Conservation (phyloP, 352 stramenopile genomes). For the Lagenidium sp. region DNA sequence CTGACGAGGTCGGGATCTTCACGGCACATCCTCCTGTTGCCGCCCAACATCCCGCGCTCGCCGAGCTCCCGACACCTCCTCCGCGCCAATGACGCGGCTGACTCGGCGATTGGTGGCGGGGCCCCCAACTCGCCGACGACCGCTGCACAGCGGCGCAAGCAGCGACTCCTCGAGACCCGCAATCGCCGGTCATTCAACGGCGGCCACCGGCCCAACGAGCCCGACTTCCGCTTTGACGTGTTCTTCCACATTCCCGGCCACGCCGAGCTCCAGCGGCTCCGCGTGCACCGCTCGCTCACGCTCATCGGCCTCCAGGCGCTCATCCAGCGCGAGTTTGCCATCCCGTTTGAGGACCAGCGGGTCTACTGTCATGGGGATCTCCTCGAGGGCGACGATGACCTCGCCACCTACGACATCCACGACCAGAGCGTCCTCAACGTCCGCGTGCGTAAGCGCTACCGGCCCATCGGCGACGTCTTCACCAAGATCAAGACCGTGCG, state of each 20-base stretch:
- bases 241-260: conserved; percentile 32
- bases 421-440: conserved; percentile 42
- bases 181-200: conserved; percentile 8
- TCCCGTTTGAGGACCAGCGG: conserved; percentile 55
- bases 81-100: not conserved
- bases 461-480: conserved; percentile 55
- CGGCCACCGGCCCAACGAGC: not conserved
- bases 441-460: conserved; percentile 30
- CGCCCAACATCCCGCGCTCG: not conserved
- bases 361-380: conserved; percentile 45
- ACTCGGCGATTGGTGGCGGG: not conserved
- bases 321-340: conserved; percentile 42
- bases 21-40: not conserved
- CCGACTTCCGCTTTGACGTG: conserved; percentile 36
- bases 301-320: conserved; percentile 42
- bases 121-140: not conserved
- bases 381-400: conserved; percentile 53
- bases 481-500: conserved; percentile 47
- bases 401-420: conserved; percentile 43
- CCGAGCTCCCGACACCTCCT: conserved; percentile 2
- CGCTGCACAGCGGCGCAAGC: conserved; percentile 7
- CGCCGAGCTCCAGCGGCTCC: conserved; percentile 23
- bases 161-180: conserved; percentile 3
- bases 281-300: conserved; percentile 33
- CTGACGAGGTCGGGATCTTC: not conserved